Conservation (phyloP, 192 early-diverging fungal species). For the Gamsiella multidivaricata region DNA sequence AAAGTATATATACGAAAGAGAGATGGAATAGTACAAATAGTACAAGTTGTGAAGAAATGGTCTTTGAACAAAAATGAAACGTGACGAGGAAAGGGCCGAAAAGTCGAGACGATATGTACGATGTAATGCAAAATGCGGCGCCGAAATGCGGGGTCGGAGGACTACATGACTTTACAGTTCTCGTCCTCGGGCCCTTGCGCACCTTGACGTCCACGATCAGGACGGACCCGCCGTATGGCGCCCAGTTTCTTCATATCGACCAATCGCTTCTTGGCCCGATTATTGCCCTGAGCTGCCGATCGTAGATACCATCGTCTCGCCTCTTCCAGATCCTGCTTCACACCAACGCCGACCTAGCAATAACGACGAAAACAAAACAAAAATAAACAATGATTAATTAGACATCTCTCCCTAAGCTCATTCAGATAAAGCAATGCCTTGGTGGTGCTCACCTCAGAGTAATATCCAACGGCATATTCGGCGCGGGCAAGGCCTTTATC, state of each 20-base stretch:
- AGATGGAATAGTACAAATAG: too few relatives aligned
- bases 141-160: too few relatives aligned
- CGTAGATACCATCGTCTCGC: conserved; percentile 90
- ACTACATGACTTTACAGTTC: conserved; percentile 55
- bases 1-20: too few relatives aligned
- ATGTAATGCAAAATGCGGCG: too few relatives aligned
- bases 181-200: conserved; percentile 49
- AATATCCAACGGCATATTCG: conserved; percentile 97
- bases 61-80: too few relatives aligned
- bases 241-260: conserved; percentile 83
- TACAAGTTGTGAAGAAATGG: too few relatives aligned
- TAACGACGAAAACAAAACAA: background rate
- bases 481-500: conserved; percentile 95
- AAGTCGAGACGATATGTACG: too few relatives aligned
- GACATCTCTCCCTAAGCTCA: background rate
- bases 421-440: background rate
- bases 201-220: conserved; percentile 37
- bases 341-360: conserved; percentile 81
- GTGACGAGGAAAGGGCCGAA: too few relatives aligned
- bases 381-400: background rate
- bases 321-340: conserved; percentile 79
- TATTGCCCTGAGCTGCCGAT: conserved; percentile 77
- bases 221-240: conserved; percentile 38
- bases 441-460: conserved; percentile 70
- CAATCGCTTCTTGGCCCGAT: conserved; percentile 83